Conservation (phyloP, 306 rosid genomes). For the Prunus dulcis region DNA sequence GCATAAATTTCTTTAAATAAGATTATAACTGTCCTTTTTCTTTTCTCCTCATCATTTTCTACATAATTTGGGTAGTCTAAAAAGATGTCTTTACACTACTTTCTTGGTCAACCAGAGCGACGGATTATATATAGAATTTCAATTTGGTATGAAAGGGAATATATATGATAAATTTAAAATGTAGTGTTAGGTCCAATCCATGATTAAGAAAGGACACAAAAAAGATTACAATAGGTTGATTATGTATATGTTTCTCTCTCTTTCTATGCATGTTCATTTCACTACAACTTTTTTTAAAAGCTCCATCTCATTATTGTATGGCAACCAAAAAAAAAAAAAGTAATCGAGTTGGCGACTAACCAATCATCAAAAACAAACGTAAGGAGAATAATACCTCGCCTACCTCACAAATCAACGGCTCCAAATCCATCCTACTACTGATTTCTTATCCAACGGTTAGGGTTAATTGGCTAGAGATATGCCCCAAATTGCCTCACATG, state of each 20-base stretch:
- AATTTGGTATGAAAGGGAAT: conserved; percentile 24
- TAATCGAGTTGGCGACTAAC: conserved; percentile 25
- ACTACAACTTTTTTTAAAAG: conserved; percentile 17
- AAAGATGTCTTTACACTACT: conserved; percentile 4
- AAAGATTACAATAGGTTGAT: conserved; percentile 35
- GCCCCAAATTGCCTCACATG: conserved; percentile 39
- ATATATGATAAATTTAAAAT: conserved; percentile 8
- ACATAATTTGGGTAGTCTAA: background rate
- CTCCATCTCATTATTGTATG: conserved; percentile 24
- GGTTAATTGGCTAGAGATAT: background rate
- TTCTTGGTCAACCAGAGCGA: conserved; percentile 22
- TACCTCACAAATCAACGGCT: background rate
- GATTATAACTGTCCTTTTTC: too few relatives aligned
- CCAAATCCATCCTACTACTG: background rate
- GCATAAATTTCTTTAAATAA: too few relatives aligned
- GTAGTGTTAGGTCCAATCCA: conserved; percentile 38
- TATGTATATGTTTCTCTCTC: conserved; percentile 10
- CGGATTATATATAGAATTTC: conserved; percentile 10
- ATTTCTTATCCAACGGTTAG: background rate
- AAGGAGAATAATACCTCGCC: background rate
- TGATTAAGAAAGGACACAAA: conserved; percentile 43
- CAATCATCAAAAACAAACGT: conserved; percentile 42
- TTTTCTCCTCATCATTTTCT: too few relatives aligned
- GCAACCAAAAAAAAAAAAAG: too few relatives aligned
- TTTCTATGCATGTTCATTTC: conserved; percentile 31